phyloP scores from a whole-genome alignment of 1,284 basidiomycete genomes.

The Blastosporella zonata region DNA sequence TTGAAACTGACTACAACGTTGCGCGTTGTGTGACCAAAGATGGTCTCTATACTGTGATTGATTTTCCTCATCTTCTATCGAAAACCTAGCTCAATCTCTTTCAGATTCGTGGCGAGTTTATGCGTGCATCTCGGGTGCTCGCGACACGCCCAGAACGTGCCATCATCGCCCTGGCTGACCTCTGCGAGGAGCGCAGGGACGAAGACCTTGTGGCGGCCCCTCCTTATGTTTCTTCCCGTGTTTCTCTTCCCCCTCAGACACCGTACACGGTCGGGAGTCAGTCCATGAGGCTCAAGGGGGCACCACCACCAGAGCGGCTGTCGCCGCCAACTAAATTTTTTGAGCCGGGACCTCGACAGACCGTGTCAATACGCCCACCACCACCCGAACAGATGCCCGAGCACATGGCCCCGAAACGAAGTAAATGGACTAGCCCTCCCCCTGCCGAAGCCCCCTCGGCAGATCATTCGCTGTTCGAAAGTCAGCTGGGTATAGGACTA shows the following conservation, averaged over 20 bases:
- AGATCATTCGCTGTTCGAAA: slow-evolving; percentile 65
- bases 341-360: slow-evolving; percentile 35
- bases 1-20: slow-evolving; percentile 94
- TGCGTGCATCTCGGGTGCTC: slow-evolving; percentile 89
- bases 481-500: slow-evolving; percentile 58
- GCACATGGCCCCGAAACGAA: slow-evolving; percentile 76
- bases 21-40: slow-evolving; percentile 95
- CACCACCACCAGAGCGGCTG: slow-evolving; percentile 40
- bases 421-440: slow-evolving; percentile 81
- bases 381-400: slow-evolving; percentile 73
- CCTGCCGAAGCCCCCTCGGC: slow-evolving; percentile 67
- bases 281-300: slow-evolving; percentile 49
- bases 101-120: slow-evolving; percentile 97
- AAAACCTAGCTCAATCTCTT: slow-evolving; percentile 8
- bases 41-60: slow-evolving; percentile 85
- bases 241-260: slow-evolving; percentile 62
- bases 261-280: slow-evolving; percentile 65
- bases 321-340: slow-evolving; percentile 50
- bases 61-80: neutral
- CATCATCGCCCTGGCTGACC: slow-evolving; percentile 74
- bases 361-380: slow-evolving; percentile 30
- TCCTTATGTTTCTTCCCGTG: slow-evolving; percentile 48
- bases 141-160: slow-evolving; percentile 78
- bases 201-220: slow-evolving; percentile 56
- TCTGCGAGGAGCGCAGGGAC: slow-evolving; percentile 77